Conservation (phyloP, 495 filamentous ascomycete genomes). For the Aspergillus sclerotioniger region DNA sequence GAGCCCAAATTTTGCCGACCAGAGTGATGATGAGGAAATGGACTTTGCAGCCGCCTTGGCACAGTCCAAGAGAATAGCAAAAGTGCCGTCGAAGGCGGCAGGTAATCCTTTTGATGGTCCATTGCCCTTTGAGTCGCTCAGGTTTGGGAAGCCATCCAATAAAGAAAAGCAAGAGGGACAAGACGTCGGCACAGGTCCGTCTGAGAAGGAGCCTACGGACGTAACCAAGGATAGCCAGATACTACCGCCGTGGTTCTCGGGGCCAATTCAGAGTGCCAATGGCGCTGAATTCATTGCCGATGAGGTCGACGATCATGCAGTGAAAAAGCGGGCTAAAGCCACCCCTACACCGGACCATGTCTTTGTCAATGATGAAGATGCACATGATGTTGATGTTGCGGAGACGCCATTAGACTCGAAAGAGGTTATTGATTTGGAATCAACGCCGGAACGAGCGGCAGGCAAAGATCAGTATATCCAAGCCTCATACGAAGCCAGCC, state of each 20-base stretch:
- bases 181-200: conserved; percentile 60
- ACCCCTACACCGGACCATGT: conserved; percentile 32
- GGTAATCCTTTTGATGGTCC: conserved; percentile 62
- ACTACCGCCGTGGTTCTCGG: conserved; percentile 84
- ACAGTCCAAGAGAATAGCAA: conserved; percentile 36
- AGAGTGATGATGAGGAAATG: conserved; percentile 45
- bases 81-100: conserved; percentile 20
- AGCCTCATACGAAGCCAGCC: neutral
- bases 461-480: neutral
- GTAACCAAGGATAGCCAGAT: conserved; percentile 55
- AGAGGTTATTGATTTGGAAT: conserved; percentile 45
- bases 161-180: conserved; percentile 38
- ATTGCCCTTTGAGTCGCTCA: conserved; percentile 83
- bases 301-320: conserved; percentile 23
- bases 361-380: conserved; percentile 40
- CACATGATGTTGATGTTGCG: conserved; percentile 47
- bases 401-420: conserved; percentile 33
- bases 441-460: conserved; percentile 22
- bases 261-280: conserved; percentile 16
- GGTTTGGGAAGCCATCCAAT: conserved; percentile 60
- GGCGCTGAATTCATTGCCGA: conserved; percentile 37
- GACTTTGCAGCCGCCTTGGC: conserved; percentile 45
- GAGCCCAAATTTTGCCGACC: conserved; percentile 18
- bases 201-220: conserved; percentile 51
- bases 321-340: conserved; percentile 21